A percentile compares a stretch with the other conserved stretches of the same genome.
These are phyloP conservation scores for Spathaspora sp. DNA, from an alignment of 1,139 yeast species.

Conservation along the genomic window DNA sequence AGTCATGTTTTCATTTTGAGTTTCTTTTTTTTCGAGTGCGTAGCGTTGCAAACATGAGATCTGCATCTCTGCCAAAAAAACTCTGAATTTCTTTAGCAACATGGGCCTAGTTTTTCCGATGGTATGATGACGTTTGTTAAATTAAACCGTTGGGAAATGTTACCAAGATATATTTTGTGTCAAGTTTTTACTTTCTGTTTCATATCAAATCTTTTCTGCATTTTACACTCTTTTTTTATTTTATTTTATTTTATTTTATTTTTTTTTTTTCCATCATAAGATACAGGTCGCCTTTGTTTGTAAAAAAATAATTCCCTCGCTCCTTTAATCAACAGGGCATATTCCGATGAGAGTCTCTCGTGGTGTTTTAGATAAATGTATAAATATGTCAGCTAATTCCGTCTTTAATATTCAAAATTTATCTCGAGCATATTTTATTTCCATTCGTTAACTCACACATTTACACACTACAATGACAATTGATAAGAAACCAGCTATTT, in stretches of 20 bases:
- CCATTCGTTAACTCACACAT: background rate
- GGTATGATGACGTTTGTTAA: conserved; percentile 1
- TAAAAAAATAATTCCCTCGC: background rate
- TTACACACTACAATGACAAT: conserved; percentile 18
- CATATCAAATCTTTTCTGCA: background rate
- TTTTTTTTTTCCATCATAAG: background rate
- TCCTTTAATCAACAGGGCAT: background rate
- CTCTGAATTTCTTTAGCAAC: background rate
- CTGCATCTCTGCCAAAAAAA: background rate
- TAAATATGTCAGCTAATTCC: background rate
- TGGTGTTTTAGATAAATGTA: background rate
- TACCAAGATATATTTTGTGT: background rate
- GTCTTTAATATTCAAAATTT: background rate
- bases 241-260: background rate
- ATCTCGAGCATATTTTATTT: background rate
- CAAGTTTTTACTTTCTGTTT: background rate
- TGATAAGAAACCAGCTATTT: conserved; percentile 45
- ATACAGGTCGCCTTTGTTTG: background rate
- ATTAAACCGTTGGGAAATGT: background rate
- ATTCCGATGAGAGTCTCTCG: background rate
- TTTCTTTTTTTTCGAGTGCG: background rate
- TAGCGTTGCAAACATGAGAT: background rate
- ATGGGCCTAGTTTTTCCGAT: background rate
- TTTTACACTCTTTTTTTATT: background rate
- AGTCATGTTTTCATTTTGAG: background rate